These are phyloP conservation scores for Penicillium soppii DNA, from an alignment of 495 filamentous ascomycete genomes.

Conservation along the genomic window DNA sequence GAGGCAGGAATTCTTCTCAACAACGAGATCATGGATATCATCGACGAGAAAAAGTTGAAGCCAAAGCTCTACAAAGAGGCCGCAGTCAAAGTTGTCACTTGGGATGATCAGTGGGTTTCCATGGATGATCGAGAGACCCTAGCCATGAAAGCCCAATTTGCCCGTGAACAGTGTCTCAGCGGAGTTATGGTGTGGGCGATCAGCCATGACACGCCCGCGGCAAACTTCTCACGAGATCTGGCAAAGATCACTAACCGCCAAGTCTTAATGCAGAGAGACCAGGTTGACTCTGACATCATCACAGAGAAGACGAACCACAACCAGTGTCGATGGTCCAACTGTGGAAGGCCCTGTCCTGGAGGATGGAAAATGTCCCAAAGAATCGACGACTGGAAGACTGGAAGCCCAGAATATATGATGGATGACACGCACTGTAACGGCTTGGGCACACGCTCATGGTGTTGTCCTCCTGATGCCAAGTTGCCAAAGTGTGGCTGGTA, in stretches of 20 bases:
- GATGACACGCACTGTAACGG: background rate
- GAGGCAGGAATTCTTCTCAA: constrained; percentile 18
- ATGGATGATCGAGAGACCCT: constrained; percentile 44
- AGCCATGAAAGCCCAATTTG: constrained; percentile 40
- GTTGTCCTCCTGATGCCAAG: background rate
- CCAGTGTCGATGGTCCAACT: constrained; percentile 8
- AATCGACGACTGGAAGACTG: too few relatives aligned
- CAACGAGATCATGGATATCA: constrained; percentile 23
- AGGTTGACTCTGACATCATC: background rate
- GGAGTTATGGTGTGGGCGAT: constrained; percentile 50
- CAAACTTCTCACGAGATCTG: constrained; percentile 4
- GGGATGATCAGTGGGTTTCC: constrained; percentile 43
- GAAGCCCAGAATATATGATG: too few relatives aligned
- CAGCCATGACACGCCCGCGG: too few relatives aligned
- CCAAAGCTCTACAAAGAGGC: constrained; percentile 17
- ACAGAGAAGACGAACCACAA: background rate
- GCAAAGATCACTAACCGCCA: background rate
- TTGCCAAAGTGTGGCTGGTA: constrained; percentile 10
- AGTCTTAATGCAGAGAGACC: too few relatives aligned
- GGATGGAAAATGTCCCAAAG: background rate
- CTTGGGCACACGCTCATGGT: background rate
- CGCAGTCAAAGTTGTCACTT: constrained; percentile 29
- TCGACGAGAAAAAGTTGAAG: constrained; percentile 1
- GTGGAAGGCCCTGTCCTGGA: background rate
- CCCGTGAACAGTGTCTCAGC: constrained; percentile 33